A percentile compares a stretch with the other conserved stretches of the same genome.
These are phyloP conservation scores for Croton setiger DNA, from an alignment of 441 rosid genomes.

Conservation along the genomic window DNA sequence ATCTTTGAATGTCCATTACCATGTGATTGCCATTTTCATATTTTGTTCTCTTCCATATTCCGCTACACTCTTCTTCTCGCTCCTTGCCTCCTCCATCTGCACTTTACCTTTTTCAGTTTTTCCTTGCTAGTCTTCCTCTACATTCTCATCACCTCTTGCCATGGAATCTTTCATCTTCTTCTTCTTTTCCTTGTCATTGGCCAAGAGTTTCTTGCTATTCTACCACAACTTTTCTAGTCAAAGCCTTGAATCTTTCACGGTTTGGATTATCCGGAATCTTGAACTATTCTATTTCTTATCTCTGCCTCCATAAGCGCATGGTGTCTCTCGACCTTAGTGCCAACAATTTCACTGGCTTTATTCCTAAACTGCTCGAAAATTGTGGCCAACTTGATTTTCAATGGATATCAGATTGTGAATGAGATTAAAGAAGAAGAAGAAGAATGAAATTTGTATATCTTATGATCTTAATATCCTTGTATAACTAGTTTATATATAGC, in stretches of 20 bases:
- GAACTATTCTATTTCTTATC: constrained; percentile 23
- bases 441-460: no score
- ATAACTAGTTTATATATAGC: no score
- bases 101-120: constrained; percentile 31
- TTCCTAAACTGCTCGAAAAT: constrained; percentile 32
- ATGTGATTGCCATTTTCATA: constrained; percentile 19
- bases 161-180: constrained; percentile 33
- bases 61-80: constrained; percentile 16
- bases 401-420: no score
- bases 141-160: constrained; percentile 29
- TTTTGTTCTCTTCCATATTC: constrained; percentile 20
- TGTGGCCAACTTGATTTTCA: constrained; percentile 29
- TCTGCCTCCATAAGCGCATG: constrained; percentile 30
- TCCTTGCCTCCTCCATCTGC: constrained; percentile 23
- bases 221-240: constrained; percentile 23
- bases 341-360: constrained; percentile 34
- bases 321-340: constrained; percentile 37
- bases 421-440: no score
- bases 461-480: no score
- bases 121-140: constrained; percentile 31
- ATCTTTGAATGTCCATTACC: not conserved
- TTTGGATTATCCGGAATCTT: constrained; percentile 31
- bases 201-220: constrained; percentile 35
- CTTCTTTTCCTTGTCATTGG: constrained; percentile 37
- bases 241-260: constrained; percentile 36